These are phyloP conservation scores for Citrus unshiu DNA, from an alignment of 345 rosid species.

Conservation along the genomic window DNA sequence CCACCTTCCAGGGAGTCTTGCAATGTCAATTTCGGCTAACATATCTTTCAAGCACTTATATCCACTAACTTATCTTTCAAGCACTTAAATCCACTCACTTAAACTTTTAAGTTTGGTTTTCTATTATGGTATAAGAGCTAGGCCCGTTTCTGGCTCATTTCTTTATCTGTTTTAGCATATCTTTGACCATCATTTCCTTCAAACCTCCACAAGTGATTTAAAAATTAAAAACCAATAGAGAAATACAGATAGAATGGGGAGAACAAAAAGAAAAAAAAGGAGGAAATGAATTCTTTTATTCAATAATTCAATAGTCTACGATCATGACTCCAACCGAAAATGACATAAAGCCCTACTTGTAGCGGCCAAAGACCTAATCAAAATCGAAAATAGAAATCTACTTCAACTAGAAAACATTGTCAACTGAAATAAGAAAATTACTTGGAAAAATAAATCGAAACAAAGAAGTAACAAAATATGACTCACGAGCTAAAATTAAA, in stretches of 20 bases:
- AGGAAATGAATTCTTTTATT: no score
- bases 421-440: neutral
- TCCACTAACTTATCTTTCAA: neutral
- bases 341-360: neutral
- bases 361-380: neutral
- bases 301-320: neutral
- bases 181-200: neutral
- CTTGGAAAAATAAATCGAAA: neutral
- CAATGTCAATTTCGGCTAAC: neutral
- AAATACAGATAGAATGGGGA: no score
- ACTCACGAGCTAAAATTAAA: neutral
- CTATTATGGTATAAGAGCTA: neutral
- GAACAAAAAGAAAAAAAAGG: neutral
- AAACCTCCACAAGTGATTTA: neutral
- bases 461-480: neutral
- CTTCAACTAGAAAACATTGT: neutral
- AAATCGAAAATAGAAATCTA: no score
- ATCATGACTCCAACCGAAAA: neutral
- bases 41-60: neutral
- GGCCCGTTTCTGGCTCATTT: neutral
- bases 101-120: neutral
- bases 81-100: neutral
- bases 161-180: neutral
- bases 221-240: no score
- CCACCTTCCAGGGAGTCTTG: neutral